Percentiles rank a stretch among this genome's conserved stretches.
phyloP scores from a whole-genome alignment of 2,329 filamentous ascomycete genomes.

The Sporothrix variecibatus region DNA sequence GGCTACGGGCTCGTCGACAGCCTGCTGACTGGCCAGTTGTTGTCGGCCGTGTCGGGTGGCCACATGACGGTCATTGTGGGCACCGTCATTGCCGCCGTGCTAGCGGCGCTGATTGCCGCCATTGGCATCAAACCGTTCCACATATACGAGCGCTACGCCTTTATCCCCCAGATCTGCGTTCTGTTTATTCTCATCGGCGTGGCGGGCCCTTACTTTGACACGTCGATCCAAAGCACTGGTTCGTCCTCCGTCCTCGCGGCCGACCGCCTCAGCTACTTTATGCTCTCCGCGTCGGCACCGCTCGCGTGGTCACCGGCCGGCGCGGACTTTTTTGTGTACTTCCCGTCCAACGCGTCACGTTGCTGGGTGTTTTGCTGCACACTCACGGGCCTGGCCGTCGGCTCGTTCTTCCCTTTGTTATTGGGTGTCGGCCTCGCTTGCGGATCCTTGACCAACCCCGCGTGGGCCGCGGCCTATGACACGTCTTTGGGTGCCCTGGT shows the following conservation, averaged over 20 bases:
- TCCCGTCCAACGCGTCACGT: not conserved
- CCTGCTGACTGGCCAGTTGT: not conserved
- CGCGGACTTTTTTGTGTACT: not conserved
- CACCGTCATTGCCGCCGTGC: not conserved
- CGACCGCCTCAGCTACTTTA: not conserved
- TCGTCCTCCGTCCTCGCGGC: not conserved
- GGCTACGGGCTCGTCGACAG: constrained; percentile 6
- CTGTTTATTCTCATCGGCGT: not conserved
- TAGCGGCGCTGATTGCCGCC: not conserved
- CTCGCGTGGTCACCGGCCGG: not conserved
- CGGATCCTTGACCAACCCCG: not conserved
- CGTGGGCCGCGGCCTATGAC: not conserved
- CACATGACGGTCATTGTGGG: not conserved
- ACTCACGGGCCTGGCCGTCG: not conserved
- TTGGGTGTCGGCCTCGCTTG: not conserved
- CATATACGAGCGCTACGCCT: not conserved
- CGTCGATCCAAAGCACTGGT: not conserved
- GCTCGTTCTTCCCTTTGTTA: not conserved
- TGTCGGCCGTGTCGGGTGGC: not conserved
- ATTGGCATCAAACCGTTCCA: not conserved
- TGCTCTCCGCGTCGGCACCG: not conserved
- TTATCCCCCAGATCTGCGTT: not conserved
- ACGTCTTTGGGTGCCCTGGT: not conserved
- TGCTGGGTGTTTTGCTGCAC: no score
- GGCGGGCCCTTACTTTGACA: not conserved